Percentiles rank a stretch among this genome's conserved stretches.
phyloP scores from a whole-genome alignment of 2,329 filamentous ascomycete species.

The Neonectria faginata region DNA sequence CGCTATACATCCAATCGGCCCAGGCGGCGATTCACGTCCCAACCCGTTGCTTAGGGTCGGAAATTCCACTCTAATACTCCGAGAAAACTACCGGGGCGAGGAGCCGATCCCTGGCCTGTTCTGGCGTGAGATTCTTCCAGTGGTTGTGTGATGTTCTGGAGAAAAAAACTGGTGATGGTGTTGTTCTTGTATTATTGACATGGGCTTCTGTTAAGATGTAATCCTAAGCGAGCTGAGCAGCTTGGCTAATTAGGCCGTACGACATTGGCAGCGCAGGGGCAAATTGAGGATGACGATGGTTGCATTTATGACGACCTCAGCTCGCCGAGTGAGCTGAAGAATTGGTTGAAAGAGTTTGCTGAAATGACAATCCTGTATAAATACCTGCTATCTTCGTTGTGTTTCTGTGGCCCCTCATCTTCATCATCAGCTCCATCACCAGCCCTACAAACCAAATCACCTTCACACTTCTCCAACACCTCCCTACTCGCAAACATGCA shows the following conservation, averaged over 20 bases:
- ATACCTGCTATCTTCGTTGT: not conserved
- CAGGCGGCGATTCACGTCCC: no score
- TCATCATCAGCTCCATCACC: not conserved
- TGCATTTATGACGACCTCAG: not conserved
- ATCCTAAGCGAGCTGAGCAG: not conserved
- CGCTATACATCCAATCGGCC: not conserved
- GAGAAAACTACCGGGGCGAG: not conserved
- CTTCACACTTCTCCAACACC: not conserved
- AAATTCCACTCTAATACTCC: not conserved
- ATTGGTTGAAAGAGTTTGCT: not conserved
- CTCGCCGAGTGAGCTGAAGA: not conserved
- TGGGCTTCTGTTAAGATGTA: not conserved
- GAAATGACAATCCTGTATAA: not conserved
- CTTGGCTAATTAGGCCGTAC: not conserved
- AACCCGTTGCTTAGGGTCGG: no score
- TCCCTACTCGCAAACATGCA: constrained; percentile 45
- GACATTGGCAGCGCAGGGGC: not conserved
- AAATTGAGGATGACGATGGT: not conserved
- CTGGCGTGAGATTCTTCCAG: not conserved
- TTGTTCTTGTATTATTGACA: not conserved
- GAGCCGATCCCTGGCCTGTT: not conserved
- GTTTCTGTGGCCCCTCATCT: not conserved
- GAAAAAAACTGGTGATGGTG: not conserved
- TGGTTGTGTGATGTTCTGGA: not conserved
- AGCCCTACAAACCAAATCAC: not conserved